Evolutionary conservation across 306 rosid genomes (phyloP), one percentile per base, ranked within the genome.

Genomic region (Medicago ruthenica): DNA sequence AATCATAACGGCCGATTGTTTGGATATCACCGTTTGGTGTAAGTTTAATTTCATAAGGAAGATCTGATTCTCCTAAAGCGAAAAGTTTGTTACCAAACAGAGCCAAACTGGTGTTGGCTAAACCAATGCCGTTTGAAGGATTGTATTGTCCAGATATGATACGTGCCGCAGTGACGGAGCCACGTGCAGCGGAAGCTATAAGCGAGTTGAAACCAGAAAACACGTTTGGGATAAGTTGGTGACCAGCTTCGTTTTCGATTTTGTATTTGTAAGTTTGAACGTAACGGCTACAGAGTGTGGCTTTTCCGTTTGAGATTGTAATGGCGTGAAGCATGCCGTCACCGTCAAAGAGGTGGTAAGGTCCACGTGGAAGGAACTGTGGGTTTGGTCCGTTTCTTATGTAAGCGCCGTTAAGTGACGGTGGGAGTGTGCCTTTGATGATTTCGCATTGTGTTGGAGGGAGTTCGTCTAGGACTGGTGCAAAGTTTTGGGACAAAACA

Each of bases 301-400:
- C 87, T 21, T 82, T 85, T 39, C 92, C 91, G n/a, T 68, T 57
- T 11, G 90, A 79, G 75, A 94, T 86, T 8, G 70, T 84, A 1
- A 94, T 37, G 62, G 88, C 83, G 86, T 94, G 97, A 60, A 94
- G 89, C 98, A 94, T 90, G 2, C 97, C 98, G 60, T 94, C 98
- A 3, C 97, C 96, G 51, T 92, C 97, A 79, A 94, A 92, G 65
- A 94, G 92, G 53, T 94, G 98, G 90, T 94, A 92, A 2, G 96
- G 98, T 14, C 98, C 97, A 5, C 91, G 91, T 0, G 98, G 98
- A 9, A 92, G 92, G 84, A 80, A 88, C 48, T 94, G 98, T 0
- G 98, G 96, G 83, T 94, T 94, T 0, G 98, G 98, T 14, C 98
- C 98, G 60, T 92, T 94, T 63, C 97, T 82, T 22, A 94, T 92